phyloP scores from a whole-genome alignment of 495 filamentous ascomycete genomes.

The Aspergillus wentii region DNA sequence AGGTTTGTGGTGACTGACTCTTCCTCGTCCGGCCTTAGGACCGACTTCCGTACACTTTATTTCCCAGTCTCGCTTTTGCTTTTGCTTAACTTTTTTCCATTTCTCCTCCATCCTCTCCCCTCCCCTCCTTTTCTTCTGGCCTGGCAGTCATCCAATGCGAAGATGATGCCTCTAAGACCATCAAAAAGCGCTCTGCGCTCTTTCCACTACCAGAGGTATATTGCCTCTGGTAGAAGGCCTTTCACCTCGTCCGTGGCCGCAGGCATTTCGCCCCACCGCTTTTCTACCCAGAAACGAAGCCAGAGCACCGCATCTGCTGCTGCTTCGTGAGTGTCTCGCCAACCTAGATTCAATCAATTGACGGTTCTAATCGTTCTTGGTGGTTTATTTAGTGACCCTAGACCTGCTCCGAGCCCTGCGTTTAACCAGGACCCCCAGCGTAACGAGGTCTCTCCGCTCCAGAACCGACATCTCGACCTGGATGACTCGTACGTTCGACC shows the following conservation, averaged over 20 bases:
- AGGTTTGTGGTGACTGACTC: slow-evolving; percentile 9
- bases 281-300: slow-evolving; percentile 38
- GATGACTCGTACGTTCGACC: slow-evolving; percentile 60
- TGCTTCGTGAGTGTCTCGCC: slow-evolving; percentile 33
- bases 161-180: slow-evolving; percentile 47
- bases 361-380: slow-evolving; percentile 9
- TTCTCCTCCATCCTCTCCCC: slow-evolving; percentile 14
- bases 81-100: slow-evolving; percentile 23
- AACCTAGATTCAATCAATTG: not conserved
- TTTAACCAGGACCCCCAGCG: slow-evolving; percentile 61
- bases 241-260: slow-evolving; percentile 40
- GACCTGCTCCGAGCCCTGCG: slow-evolving; percentile 61
- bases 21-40: slow-evolving; percentile 15
- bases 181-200: slow-evolving; percentile 44
- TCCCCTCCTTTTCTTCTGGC: slow-evolving; percentile 13
- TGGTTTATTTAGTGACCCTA: slow-evolving; percentile 26
- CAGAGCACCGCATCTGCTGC: slow-evolving; percentile 47
- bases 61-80: slow-evolving; percentile 7
- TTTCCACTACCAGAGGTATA: slow-evolving; percentile 36
- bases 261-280: slow-evolving; percentile 42
- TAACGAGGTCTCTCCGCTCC: slow-evolving; percentile 67
- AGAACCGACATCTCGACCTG: slow-evolving; percentile 58
- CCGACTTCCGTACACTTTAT: not conserved
- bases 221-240: slow-evolving; percentile 31
- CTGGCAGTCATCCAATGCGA: slow-evolving; percentile 31